Percentiles rank a stretch among this genome's conserved stretches.
phyloP scores from a whole-genome alignment of 768 basidiomycete species.

The Strobilomyces echinocephalus region DNA sequence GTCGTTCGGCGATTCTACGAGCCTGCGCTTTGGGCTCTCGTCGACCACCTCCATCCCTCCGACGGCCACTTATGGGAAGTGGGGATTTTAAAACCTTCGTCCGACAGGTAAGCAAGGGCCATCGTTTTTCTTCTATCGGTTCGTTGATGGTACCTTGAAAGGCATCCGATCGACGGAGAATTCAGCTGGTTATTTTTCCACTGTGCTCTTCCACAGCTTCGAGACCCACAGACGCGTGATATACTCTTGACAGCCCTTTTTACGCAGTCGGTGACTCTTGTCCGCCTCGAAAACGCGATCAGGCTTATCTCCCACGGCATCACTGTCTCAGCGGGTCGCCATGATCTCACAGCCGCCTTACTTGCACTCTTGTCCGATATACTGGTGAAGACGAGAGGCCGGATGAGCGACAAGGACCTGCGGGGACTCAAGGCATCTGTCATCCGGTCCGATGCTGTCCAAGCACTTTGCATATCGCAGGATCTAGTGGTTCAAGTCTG shows the following conservation, averaged over 20 bases:
- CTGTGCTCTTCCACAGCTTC: constrained; percentile 19
- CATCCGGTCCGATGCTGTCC: constrained; percentile 30
- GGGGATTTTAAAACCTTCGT: constrained; percentile 9
- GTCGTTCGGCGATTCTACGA: constrained; percentile 40
- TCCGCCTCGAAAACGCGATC: constrained; percentile 34
- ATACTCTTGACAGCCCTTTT: constrained; percentile 37
- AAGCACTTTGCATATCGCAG: constrained; percentile 30
- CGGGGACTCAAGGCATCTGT: constrained; percentile 41
- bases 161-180: constrained; percentile 9
- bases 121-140: not conserved
- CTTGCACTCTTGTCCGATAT: constrained; percentile 40
- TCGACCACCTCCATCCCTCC: constrained; percentile 42
- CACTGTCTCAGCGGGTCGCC: constrained; percentile 12
- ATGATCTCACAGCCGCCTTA: constrained; percentile 27
- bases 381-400: constrained; percentile 23
- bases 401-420: constrained; percentile 30
- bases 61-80: constrained; percentile 40
- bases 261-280: constrained; percentile 16
- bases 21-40: constrained; percentile 39
- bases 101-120: constrained; percentile 25
- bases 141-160: constrained; percentile 1
- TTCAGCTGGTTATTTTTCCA: constrained; percentile 49
- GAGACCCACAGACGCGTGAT: constrained; percentile 19
- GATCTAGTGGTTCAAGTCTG: constrained; percentile 23
- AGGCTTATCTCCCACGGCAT: constrained; percentile 38